Percentiles rank a stretch among this genome's conserved stretches.
These are phyloP conservation scores for Mycosphaerella arachidis DNA, from an alignment of 2,329 filamentous ascomycete species.

Conservation along the genomic window DNA sequence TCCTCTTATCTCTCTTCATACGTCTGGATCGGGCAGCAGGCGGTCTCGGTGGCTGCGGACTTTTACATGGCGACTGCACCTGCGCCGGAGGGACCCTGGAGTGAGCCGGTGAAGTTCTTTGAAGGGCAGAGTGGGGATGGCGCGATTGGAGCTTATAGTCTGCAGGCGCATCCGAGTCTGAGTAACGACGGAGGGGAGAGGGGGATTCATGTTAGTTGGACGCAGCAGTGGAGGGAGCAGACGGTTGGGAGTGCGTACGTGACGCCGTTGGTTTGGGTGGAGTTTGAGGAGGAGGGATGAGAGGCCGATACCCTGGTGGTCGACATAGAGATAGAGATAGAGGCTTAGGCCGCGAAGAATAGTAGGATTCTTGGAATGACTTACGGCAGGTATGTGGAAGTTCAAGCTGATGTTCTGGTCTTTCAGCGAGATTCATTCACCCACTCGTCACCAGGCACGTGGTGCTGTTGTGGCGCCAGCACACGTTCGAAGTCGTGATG, in stretches of 20 bases:
- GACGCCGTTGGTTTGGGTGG: slow-evolving; percentile 21
- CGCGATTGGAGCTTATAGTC: slow-evolving; percentile 11
- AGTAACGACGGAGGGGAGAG: slow-evolving; percentile 13
- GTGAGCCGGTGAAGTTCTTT: slow-evolving; percentile 19
- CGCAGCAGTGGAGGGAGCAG: slow-evolving; percentile 17
- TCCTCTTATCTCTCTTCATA: slow-evolving; percentile 26
- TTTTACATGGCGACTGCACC: slow-evolving; percentile 30
- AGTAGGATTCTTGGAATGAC: too few species aligned
- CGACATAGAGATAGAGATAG: not conserved
- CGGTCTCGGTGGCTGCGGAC: slow-evolving; percentile 14
- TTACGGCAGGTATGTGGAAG: too few species aligned
- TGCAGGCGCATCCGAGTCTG: slow-evolving; percentile 24
- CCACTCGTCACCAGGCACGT: too few species aligned
- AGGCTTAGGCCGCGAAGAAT: not conserved
- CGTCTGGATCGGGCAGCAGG: slow-evolving; percentile 31
- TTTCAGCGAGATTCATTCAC: too few species aligned
- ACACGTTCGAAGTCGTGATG: too few species aligned
- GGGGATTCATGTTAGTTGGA: slow-evolving; percentile 20
- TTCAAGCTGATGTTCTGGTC: too few species aligned
- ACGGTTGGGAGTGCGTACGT: slow-evolving; percentile 11
- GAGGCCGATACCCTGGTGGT: not conserved
- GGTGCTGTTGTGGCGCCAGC: too few species aligned
- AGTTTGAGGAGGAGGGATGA: slow-evolving; percentile 12
- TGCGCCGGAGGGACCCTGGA: slow-evolving; percentile 31
- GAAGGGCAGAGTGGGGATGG: slow-evolving; percentile 18